phyloP scores from a whole-genome alignment of 2,329 filamentous ascomycete species.

The Cytospora piceicola region DNA sequence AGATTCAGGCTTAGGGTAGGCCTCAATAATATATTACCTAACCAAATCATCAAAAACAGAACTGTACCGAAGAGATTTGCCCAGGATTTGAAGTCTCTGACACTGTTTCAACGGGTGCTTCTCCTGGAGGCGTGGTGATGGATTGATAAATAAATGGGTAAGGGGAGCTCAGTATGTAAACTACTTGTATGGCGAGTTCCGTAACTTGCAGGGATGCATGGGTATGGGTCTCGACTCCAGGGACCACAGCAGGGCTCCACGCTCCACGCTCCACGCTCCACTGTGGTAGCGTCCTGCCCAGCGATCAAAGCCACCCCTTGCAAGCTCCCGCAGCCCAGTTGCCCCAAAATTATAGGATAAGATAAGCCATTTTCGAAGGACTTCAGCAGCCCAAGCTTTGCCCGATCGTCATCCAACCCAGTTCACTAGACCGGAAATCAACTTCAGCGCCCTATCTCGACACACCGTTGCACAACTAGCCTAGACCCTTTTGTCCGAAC shows the following conservation, averaged over 20 bases:
- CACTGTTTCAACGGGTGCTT: too few species aligned
- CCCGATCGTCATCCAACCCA: neutral
- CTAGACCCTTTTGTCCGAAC: constrained; percentile 8
- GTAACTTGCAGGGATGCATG: constrained; percentile 9
- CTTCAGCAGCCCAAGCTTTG: constrained; percentile 11
- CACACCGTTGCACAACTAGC: neutral
- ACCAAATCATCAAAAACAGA: too few species aligned
- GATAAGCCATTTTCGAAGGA: constrained; percentile 12
- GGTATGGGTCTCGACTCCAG: constrained; percentile 11
- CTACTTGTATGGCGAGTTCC: too few species aligned
- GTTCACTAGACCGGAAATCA: neutral
- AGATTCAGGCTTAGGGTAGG: too few species aligned
- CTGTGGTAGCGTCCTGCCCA: neutral
- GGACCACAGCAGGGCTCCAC: constrained; percentile 6
- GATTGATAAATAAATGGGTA: too few species aligned
- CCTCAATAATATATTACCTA: too few species aligned
- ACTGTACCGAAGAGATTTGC: too few species aligned
- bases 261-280: constrained; percentile 2
- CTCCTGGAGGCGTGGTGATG: too few species aligned
- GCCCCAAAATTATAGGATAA: constrained; percentile 9
- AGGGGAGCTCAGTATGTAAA: neutral
- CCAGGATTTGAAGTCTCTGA: too few species aligned
- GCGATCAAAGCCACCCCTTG: neutral
- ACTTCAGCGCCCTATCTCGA: neutral
- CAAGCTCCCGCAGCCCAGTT: neutral